Evolutionary conservation across 108 stramenopile species (phyloP), one percentile per base, ranked within the genome.

Genomic region (Fistulifera pelliculosa): DNA sequence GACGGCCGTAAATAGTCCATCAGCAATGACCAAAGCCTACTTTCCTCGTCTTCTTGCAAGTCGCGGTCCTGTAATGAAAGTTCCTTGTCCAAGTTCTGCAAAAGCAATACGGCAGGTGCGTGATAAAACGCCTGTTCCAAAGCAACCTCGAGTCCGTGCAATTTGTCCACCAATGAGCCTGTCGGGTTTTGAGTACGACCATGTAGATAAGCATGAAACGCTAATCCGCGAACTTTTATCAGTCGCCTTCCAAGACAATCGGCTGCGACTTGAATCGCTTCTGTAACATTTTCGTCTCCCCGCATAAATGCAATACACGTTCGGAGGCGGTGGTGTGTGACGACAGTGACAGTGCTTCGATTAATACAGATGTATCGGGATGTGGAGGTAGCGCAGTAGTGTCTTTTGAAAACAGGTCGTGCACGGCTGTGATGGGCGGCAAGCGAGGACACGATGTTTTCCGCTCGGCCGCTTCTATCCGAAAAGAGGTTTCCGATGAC

Each of bases 21-120:
- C 43, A 66, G 51, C 49, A 81, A 62, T 6, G 71, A 70, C 79
- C 76, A 83, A 58, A 68, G 66, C 55, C 70, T 77, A 41, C 63
- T 62, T 67, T 74, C 80, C 53, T 68, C 69, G 58, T 68, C 71
- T 45, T 79, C 65, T 13, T 70, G 73, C 18, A 73, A 47, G 21
- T 68, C 73, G 0, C 69, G 65, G n/a, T 72, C 70, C 10, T 64
- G 47, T 7, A 74, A 52, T 1, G 61, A 56, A 2, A 87, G 52
- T 56, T 92, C 85, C 15, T 52, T 27, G 58, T 87, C 85, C 19
- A 87, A 52, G 51, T 70, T 68, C 17, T 39, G 44, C 35, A 92
- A 47, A 58, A 80, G 80, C 49, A 92, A 59, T 0, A 92, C 64
- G 62, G 81, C 83, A 7, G 89, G 89, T 35, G 49, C 74, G 53